Evolutionary conservation across 1,139 yeast genomes (phyloP).

Genomic region (Yamadazyma mexicana): DNA sequence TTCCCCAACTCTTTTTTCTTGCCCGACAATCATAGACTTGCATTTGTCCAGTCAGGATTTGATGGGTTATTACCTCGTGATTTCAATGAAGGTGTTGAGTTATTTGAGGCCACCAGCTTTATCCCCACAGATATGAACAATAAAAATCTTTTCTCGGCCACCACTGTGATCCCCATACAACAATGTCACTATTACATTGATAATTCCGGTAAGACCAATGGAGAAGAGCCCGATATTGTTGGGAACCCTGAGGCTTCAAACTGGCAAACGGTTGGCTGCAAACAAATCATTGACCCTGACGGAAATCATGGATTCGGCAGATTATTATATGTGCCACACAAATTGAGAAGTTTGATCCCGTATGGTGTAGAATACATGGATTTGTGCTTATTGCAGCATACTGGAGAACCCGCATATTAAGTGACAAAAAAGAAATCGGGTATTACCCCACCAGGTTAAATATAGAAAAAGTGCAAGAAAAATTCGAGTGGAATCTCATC

Average conservation of each 20-base stretch:
- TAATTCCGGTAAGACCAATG: conserved; percentile 29
- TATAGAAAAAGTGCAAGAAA: too few species aligned
- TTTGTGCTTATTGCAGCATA: conserved; percentile 37
- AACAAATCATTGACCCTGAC: conserved; percentile 48
- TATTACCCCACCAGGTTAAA: too few species aligned
- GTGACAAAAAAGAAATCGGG: too few species aligned
- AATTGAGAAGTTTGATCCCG: conserved; percentile 21
- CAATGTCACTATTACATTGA: conserved; percentile 64
- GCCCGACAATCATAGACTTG: conserved; percentile 57
- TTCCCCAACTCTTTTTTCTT: conserved; percentile 86
- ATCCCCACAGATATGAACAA: conserved; percentile 74
- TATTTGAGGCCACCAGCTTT: conserved; percentile 31
- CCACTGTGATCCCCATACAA: conserved; percentile 45
- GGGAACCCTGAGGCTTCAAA: not conserved
- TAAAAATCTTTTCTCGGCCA: conserved; percentile 56
- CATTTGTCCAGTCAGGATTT: conserved; percentile 75
- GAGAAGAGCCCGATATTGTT: conserved; percentile 14
- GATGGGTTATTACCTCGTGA: conserved; percentile 89
- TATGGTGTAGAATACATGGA: conserved; percentile 43
- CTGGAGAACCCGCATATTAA: not conserved
- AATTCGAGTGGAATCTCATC: too few species aligned
- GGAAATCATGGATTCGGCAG: conserved; percentile 48
- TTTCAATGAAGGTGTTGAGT: conserved; percentile 49
- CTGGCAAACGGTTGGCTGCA: conserved; percentile 48
- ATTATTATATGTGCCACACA: conserved; percentile 44